These are phyloP conservation scores for Tricholoma hemisulphureum DNA, from an alignment of 768 basidiomycete species.

Conservation along the genomic window DNA sequence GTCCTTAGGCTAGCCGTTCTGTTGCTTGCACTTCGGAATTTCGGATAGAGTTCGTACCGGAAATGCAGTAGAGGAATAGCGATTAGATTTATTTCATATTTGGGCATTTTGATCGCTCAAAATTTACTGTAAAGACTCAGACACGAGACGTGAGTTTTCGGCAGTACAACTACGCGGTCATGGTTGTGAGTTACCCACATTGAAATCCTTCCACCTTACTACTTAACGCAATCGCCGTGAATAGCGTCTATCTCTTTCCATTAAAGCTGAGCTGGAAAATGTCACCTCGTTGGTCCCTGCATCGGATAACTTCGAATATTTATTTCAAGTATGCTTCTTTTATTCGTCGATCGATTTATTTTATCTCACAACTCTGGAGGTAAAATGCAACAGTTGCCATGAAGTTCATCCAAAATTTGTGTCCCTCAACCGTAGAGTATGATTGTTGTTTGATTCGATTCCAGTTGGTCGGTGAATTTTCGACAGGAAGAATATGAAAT, in stretches of 20 bases:
- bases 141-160: too few species aligned
- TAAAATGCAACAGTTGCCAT: conserved; percentile 77
- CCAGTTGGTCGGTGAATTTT: conserved; percentile 1
- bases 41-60: too few species aligned
- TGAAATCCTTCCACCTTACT: conserved; percentile 3
- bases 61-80: too few species aligned
- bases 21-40: too few species aligned
- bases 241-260: conserved; percentile 61
- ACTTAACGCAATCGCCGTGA: conserved; percentile 9
- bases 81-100: too few species aligned
- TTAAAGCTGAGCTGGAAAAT: conserved; percentile 80
- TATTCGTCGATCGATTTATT: background rate
- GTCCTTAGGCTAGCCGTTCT: too few species aligned
- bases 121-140: too few species aligned
- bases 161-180: conserved; percentile 25
- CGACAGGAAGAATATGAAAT: conserved; percentile 65
- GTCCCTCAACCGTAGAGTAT: conserved; percentile 67
- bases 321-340: conserved; percentile 62
- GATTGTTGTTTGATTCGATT: conserved; percentile 10
- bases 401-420: conserved; percentile 74
- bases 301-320: conserved; percentile 71
- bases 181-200: conserved; percentile 48
- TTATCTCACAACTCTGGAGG: conserved; percentile 35
- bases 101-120: too few species aligned
- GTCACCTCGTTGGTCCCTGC: conserved; percentile 68